A percentile compares a stretch with the other conserved stretches of the same genome.
Evolutionary conservation across 169 alveolate species (phyloP).

Genomic region (Hepatocystis sp.): DNA sequence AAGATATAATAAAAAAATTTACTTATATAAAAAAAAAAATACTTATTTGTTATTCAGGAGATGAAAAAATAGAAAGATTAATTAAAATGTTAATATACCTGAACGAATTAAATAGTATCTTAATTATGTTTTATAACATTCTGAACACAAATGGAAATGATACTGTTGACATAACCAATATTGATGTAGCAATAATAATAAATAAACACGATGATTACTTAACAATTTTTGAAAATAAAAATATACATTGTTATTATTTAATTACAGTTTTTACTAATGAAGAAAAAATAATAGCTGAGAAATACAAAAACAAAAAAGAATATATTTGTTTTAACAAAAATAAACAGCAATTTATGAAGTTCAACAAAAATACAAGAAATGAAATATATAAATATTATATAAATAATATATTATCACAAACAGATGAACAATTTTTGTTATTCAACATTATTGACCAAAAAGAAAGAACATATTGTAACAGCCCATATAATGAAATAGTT

Average conservation of each 20-base stretch:
- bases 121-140: background rate
- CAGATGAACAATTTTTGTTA: slow-evolving; percentile 57
- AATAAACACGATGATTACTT: slow-evolving; percentile 35
- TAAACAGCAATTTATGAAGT: slow-evolving; percentile 9
- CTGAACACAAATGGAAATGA: background rate
- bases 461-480: slow-evolving; percentile 52
- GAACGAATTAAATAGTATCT: slow-evolving; percentile 3
- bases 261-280: slow-evolving; percentile 40
- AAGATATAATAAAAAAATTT: slow-evolving; percentile 47
- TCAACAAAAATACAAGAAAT: slow-evolving; percentile 7
- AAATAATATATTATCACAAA: slow-evolving; percentile 51
- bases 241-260: slow-evolving; percentile 14
- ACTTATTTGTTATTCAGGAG: slow-evolving; percentile 57
- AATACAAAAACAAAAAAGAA: slow-evolving; percentile 19
- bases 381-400: slow-evolving; percentile 44
- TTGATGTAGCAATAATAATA: slow-evolving; percentile 33
- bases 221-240: slow-evolving; percentile 5
- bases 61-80: slow-evolving; percentile 38
- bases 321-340: slow-evolving; percentile 25
- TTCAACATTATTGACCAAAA: slow-evolving; percentile 55
- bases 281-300: slow-evolving; percentile 12
- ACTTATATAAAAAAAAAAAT: slow-evolving; percentile 30
- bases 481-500: slow-evolving; percentile 44
- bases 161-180: background rate
- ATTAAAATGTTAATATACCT: slow-evolving; percentile 25